Evolutionary conservation across 306 rosid species (phyloP).

Genomic region (Glycine tomentella): DNA sequence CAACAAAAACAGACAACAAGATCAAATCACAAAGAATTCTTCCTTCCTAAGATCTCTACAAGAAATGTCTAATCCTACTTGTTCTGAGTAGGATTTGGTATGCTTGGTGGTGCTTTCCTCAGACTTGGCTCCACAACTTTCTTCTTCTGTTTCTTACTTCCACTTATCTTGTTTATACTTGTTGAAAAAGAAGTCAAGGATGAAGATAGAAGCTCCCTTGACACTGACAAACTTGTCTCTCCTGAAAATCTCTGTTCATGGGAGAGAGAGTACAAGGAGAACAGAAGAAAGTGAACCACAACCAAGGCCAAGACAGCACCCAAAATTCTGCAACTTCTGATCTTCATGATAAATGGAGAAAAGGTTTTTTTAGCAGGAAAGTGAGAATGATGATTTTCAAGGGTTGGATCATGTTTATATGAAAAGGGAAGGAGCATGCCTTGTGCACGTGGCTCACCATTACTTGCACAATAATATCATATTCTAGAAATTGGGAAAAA

Average conservation of each 20-base stretch:
- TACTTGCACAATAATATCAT: conserved; percentile 41
- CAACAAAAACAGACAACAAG: conserved; percentile 20
- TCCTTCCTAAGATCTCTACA: conserved; percentile 36
- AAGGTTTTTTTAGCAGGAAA: conserved; percentile 16
- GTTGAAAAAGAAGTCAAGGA: conserved; percentile 49
- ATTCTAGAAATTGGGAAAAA: conserved; percentile 15
- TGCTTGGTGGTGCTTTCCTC: conserved; percentile 61
- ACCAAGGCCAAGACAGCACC: conserved; percentile 54
- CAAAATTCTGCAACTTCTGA: conserved; percentile 37
- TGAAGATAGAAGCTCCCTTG: conserved; percentile 61
- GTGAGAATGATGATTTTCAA: conserved; percentile 17
- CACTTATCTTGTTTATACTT: conserved; percentile 43
- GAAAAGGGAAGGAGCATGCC: conserved; percentile 47
- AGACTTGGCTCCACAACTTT: conserved; percentile 65
- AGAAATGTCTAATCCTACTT: conserved; percentile 44
- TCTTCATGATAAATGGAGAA: conserved; percentile 52
- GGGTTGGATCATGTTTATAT: conserved; percentile 59
- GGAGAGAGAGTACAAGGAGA: not conserved
- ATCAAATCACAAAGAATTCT: conserved; percentile 16
- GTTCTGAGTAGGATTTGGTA: conserved; percentile 76
- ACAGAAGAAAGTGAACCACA: conserved; percentile 52
- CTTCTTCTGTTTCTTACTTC: conserved; percentile 53
- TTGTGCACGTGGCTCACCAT: conserved; percentile 64
- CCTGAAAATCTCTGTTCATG: conserved; percentile 49
- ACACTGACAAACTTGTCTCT: conserved; percentile 48